Evolutionary conservation across 306 rosid genomes (phyloP).

Genomic region (Dryas alaskensis): DNA sequence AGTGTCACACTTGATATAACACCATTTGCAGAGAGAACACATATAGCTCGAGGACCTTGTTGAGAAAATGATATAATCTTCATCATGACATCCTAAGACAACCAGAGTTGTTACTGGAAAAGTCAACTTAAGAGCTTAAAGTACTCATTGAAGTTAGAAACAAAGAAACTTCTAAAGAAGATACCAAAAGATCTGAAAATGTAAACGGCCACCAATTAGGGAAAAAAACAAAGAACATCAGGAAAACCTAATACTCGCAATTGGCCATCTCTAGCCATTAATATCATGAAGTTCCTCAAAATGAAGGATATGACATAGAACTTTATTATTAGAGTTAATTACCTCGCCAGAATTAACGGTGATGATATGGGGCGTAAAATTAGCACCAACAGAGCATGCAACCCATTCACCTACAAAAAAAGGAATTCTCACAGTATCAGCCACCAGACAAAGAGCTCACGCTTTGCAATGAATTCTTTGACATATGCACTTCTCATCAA

Average conservation of each 20-base stretch:
- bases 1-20: conserved; percentile 89
- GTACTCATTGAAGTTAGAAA: conserved; percentile 18
- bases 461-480: not conserved
- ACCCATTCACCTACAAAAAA: conserved; percentile 76
- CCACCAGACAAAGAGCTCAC: not conserved
- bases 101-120: conserved; percentile 18
- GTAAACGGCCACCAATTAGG: not conserved
- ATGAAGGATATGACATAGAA: conserved; percentile 12
- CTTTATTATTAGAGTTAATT: conserved; percentile 24
- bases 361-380: conserved; percentile 91
- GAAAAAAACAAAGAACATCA: not conserved
- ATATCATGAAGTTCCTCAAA: conserved; percentile 1
- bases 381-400: conserved; percentile 84
- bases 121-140: not conserved
- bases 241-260: conserved; percentile 13
- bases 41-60: conserved; percentile 91
- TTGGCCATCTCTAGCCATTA: not conserved
- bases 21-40: conserved; percentile 91
- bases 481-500: not conserved
- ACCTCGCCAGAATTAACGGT: conserved; percentile 93
- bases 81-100: conserved; percentile 83
- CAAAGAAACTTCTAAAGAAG: not conserved
- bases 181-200: not conserved
- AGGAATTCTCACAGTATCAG: conserved; percentile 18
- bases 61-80: conserved; percentile 96